Conservation (phyloP, 108 stramenopile genomes). For the Skeletonema marinoi region DNA sequence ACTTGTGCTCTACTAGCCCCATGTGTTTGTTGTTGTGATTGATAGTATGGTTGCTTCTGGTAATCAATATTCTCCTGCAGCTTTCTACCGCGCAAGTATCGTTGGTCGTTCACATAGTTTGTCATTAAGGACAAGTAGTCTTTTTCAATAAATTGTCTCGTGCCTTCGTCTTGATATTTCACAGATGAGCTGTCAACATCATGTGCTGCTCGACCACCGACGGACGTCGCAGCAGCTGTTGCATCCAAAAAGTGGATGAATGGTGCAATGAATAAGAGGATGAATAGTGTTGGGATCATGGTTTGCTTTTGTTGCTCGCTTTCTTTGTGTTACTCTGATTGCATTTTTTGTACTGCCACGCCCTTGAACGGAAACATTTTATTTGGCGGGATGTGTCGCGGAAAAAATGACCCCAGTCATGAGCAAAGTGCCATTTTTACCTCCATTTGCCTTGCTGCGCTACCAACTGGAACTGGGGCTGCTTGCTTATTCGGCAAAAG, state of each 20-base stretch:
- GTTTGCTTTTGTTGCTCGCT: not conserved
- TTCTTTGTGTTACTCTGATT: not conserved
- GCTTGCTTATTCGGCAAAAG: not conserved
- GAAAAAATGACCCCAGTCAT: not conserved
- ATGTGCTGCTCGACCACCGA: not conserved
- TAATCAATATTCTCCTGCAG: conserved; percentile 11
- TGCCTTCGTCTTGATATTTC: not conserved
- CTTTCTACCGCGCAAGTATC: conserved; percentile 11
- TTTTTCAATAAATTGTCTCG: conserved; percentile 7
- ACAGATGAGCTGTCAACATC: not conserved
- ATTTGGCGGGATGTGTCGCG: not conserved
- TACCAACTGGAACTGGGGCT: not conserved
- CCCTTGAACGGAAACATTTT: not conserved
- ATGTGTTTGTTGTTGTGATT: not conserved
- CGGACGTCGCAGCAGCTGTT: not conserved
- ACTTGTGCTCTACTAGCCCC: conserved; percentile 5
- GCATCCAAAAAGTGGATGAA: not conserved
- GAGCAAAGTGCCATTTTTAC: not conserved
- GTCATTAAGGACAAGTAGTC: conserved; percentile 21
- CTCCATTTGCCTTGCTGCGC: too few species aligned
- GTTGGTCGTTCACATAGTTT: not conserved
- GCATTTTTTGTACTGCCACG: too few species aligned
- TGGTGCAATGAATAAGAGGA: not conserved
- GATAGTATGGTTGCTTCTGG: conserved; percentile 12
- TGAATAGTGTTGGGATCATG: not conserved